phyloP scores from a whole-genome alignment of 768 basidiomycete genomes.

The Arthromyces matolae region DNA sequence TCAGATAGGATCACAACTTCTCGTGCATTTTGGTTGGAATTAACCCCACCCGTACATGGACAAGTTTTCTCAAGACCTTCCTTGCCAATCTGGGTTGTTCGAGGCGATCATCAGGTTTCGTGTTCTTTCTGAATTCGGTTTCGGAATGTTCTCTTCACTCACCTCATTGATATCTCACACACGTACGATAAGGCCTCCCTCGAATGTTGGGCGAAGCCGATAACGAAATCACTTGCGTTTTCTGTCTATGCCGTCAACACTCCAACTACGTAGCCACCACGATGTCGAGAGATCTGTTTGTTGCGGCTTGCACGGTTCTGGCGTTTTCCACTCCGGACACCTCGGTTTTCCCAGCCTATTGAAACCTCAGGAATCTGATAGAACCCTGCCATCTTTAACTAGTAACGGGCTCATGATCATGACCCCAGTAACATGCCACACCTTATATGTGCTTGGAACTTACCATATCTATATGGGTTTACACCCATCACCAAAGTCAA shows the following conservation, averaged over 20 bases:
- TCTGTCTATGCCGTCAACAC: no score
- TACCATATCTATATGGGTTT: no score
- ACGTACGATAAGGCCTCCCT: no score
- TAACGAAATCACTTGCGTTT: no score
- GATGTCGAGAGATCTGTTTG: no score
- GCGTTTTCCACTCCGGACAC: conserved; percentile 5
- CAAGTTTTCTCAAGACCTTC: conserved; percentile 11
- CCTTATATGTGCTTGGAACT: no score
- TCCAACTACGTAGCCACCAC: no score
- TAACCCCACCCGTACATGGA: conserved; percentile 6
- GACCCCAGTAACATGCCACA: no score
- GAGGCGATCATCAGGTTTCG: conserved; percentile 12
- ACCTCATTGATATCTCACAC: not conserved
- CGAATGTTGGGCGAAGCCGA: no score
- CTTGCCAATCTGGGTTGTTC: conserved; percentile 9
- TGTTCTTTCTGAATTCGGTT: not conserved
- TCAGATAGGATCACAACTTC: conserved; percentile 9
- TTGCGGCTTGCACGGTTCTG: not conserved
- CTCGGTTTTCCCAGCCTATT: conserved; percentile 3
- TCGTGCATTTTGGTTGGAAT: conserved; percentile 2
- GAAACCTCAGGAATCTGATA: conserved; percentile 5
- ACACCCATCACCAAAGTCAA: no score
- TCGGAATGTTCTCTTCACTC: not conserved
- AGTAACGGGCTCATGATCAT: no score
- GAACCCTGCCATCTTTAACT: not conserved